Evolutionary conservation across 371 early-diverging fungal species (phyloP), one percentile per base, ranked within the genome.

Genomic region (Zychaea mexicana): DNA sequence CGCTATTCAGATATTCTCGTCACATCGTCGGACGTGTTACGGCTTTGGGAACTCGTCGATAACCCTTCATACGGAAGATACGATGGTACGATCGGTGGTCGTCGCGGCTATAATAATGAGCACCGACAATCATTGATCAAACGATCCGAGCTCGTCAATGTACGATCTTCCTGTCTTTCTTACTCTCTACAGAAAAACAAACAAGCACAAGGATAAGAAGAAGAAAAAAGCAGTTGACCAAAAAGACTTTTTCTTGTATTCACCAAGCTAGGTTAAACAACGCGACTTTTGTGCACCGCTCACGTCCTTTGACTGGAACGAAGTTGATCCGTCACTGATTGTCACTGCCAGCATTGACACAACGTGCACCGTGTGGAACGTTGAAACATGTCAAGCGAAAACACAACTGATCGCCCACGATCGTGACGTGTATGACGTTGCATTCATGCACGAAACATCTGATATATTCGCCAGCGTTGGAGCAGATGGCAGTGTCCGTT

Each of bases 401-500:
- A 96, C 98, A 2, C 98, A 98, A 69, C 82, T 98, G 45, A 98
- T 98, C 78, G 98, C 98, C 0, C 98, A 98, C 73, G 98, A 98
- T 73, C 87, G 89, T 64, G 97, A 97, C 65, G 98, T 98, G 10
- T 97, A 90, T 76, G 98, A 98, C 72, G 97, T 98, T 27, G 88
- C 93, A 2, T 98, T 96, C 75, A 89, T 92, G 49, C 82, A 90
- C 38, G 90, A 90, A 42, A 88, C 90, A 21, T 74, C 87, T 12
- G 92, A 98, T 65, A 89, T 93, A n/a, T 98, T 98, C 88, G 97
- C 93, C 0, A 93, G 94, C 63, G 97, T 94, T 3, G 98, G 98
- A 13, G 97, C 95, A 2, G 98, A 98, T 74, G 98, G 98, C 0
- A 92, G 93, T 15, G 91, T 98, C n/a, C 87, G 98, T 24, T 88